phyloP scores from a whole-genome alignment of 306 rosid genomes.

The Casuarina glauca region DNA sequence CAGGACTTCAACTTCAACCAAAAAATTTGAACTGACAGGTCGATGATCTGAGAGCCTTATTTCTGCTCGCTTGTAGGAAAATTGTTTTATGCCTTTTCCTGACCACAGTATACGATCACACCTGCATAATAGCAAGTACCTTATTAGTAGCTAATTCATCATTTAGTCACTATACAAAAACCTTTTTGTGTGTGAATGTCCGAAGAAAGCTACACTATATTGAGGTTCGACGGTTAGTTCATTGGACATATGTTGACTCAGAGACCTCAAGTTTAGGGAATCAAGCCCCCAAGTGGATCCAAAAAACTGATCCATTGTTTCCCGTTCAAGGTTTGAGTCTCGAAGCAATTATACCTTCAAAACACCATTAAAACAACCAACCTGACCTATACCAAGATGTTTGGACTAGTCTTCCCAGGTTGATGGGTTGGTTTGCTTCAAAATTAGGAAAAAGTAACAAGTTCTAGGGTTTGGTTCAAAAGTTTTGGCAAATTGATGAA shows the following conservation, averaged over 20 bases:
- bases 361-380: neutral
- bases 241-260: neutral
- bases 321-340: neutral
- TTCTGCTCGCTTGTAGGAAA: constrained; percentile 64
- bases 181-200: neutral
- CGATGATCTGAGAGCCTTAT: constrained; percentile 75
- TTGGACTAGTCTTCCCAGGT: neutral
- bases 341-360: no score
- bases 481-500: neutral
- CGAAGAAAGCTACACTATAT: neutral
- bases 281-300: neutral
- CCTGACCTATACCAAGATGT: neutral
- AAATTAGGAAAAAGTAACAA: neutral
- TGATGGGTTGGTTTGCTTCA: neutral
- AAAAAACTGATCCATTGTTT: neutral
- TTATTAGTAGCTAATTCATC: constrained; percentile 7
- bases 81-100: constrained; percentile 83
- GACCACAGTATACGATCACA: constrained; percentile 87
- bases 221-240: neutral
- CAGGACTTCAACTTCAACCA: constrained; percentile 81
- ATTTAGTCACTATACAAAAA: constrained; percentile 2
- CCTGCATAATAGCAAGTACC: constrained; percentile 47
- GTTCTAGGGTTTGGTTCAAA: neutral
- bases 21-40: constrained; percentile 74
- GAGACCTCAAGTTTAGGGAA: neutral